These are phyloP conservation scores for Pugionium cornutum DNA, from an alignment of 345 rosid species.

Conservation along the genomic window DNA sequence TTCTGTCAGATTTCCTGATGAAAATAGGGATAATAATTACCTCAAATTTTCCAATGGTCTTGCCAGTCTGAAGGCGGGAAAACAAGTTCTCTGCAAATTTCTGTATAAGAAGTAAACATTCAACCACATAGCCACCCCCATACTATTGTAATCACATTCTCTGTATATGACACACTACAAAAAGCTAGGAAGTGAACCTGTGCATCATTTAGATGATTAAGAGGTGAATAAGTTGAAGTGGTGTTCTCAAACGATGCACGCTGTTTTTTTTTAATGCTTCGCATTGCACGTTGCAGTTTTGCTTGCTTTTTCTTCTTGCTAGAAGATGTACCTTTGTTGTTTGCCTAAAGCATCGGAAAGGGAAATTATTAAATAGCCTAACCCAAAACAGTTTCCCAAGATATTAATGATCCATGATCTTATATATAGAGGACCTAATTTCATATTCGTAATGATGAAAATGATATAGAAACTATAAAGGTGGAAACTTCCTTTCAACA, in stretches of 20 bases:
- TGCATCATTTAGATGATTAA: conserved; percentile 78
- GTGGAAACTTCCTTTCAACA: conserved; percentile 6
- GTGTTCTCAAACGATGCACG: conserved; percentile 59
- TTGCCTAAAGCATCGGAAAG: conserved; percentile 55
- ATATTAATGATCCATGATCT: background rate
- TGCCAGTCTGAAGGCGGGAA: conserved; percentile 86
- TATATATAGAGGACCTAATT: conserved; percentile 8
- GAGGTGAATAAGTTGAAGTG: conserved; percentile 67
- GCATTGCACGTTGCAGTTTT: conserved; percentile 75
- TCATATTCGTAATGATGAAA: background rate
- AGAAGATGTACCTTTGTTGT: conserved; percentile 72
- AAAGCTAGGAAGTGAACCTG: conserved; percentile 53
- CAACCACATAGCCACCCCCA: conserved; percentile 3
- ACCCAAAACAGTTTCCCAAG: background rate
- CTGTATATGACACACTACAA: conserved; percentile 7
- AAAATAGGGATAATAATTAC: conserved; percentile 42
- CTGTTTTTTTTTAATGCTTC: conserved; percentile 80
- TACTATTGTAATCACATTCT: background rate
- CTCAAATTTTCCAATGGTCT: conserved; percentile 52
- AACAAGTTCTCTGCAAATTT: conserved; percentile 81
- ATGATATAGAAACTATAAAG: background rate
- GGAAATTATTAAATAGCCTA: conserved; percentile 8
- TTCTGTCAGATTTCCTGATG: background rate
- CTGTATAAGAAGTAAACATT: conserved; percentile 44
- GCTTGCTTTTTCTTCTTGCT: conserved; percentile 99